A percentile compares a stretch with the other conserved stretches of the same genome.
These are phyloP conservation scores for Talaromyces sp. DNA, from an alignment of 2,329 filamentous ascomycete species.

Conservation along the genomic window DNA sequence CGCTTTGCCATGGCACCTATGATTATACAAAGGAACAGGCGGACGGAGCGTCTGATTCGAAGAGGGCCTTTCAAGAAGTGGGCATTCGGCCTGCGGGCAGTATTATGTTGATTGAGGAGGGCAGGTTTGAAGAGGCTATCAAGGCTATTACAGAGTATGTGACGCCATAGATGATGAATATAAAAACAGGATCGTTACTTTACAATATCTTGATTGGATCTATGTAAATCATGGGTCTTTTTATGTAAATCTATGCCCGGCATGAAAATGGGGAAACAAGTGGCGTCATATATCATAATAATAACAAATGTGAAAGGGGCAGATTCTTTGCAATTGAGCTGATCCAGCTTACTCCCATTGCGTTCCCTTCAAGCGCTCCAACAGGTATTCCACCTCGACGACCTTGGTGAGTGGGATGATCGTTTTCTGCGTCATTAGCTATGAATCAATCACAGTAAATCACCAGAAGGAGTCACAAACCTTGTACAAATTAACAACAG, in stretches of 20 bases:
- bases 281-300: background rate
- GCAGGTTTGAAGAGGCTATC: constrained; percentile 69
- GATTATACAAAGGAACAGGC: constrained; percentile 73
- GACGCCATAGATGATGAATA: constrained; percentile 32
- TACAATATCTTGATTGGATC: background rate
- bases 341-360: constrained; percentile 38
- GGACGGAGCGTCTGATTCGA: constrained; percentile 80
- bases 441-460: background rate
- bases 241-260: background rate
- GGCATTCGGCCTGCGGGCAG: constrained; percentile 80
- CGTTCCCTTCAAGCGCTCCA: constrained; percentile 71
- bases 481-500: constrained; percentile 82
- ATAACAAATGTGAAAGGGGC: background rate
- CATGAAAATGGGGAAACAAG: background rate
- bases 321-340: background rate
- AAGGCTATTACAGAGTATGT: constrained; percentile 73
- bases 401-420: constrained; percentile 98
- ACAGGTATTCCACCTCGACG: constrained; percentile 95
- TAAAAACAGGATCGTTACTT: background rate
- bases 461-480: constrained; percentile 23
- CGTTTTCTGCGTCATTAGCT: constrained; percentile 47
- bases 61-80: constrained; percentile 88
- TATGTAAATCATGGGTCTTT: background rate
- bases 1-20: constrained; percentile 64
- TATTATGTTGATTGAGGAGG: constrained; percentile 78